Conservation (phyloP, 768 basidiomycete species). For the Mycena maculata region DNA sequence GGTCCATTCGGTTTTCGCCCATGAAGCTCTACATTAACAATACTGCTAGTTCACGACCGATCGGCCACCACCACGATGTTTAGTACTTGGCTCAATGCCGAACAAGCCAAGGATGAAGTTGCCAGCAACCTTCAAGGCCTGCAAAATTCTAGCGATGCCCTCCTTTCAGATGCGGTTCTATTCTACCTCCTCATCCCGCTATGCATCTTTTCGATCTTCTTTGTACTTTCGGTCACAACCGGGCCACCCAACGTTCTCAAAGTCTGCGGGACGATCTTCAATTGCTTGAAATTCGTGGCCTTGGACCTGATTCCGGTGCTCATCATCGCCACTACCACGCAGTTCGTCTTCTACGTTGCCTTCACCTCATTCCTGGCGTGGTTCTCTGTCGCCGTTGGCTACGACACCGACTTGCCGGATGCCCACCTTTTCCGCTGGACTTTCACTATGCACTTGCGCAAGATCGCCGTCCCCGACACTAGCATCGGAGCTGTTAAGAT, state of each 20-base stretch:
- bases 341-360: neutral
- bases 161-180: neutral
- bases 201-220: neutral
- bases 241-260: neutral
- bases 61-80: too few relatives aligned
- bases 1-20: too few relatives aligned
- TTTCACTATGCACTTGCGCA: neutral
- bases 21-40: too few relatives aligned
- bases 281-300: neutral
- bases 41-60: too few relatives aligned
- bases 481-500: too few relatives aligned
- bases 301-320: neutral
- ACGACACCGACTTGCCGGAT: neutral
- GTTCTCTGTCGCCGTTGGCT: neutral
- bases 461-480: neutral
- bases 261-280: slow-evolving; percentile 8
- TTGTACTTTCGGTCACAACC: neutral
- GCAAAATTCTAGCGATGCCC: neutral
- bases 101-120: too few relatives aligned
- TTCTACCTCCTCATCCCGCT: neutral
- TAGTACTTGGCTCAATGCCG: too few relatives aligned
- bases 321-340: neutral
- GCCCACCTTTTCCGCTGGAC: neutral
- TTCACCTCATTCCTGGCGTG: neutral
- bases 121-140: too few relatives aligned